Conservation (phyloP, 208 protist genomes). For the Ichthyophonus hoferi region DNA sequence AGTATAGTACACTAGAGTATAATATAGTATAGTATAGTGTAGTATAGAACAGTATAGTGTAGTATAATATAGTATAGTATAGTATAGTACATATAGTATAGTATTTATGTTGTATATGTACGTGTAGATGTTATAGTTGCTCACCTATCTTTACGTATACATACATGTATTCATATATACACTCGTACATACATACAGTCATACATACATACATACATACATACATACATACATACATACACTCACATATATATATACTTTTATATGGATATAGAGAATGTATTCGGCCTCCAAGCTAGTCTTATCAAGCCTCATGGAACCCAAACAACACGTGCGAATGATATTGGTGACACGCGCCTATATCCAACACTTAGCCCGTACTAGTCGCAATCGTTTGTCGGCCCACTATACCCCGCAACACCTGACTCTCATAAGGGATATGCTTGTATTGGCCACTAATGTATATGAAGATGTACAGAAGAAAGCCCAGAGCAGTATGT, state of each 20-base stretch:
- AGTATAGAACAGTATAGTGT: too few species aligned
- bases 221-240: neutral
- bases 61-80: too few species aligned
- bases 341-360: neutral
- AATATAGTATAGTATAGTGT: too few species aligned
- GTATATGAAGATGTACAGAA: slow-evolving; percentile 11
- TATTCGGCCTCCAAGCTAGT: neutral
- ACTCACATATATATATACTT: neutral
- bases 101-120: too few species aligned
- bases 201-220: neutral
- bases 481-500: slow-evolving; percentile 1
- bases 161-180: neutral
- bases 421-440: neutral
- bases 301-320: neutral
- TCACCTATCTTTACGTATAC: neutral
- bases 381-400: neutral
- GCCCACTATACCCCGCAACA: neutral
- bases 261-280: neutral
- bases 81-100: too few species aligned
- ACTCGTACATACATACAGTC: neutral
- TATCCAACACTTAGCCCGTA: neutral
- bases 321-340: neutral
- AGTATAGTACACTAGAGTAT: too few species aligned
- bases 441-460: neutral
- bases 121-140: too few species aligned